A percentile compares a stretch with the other conserved stretches of the same genome.
Conservation (phyloP, 495 filamentous ascomycete species). For the Elaphomyces granulatus region DNA sequence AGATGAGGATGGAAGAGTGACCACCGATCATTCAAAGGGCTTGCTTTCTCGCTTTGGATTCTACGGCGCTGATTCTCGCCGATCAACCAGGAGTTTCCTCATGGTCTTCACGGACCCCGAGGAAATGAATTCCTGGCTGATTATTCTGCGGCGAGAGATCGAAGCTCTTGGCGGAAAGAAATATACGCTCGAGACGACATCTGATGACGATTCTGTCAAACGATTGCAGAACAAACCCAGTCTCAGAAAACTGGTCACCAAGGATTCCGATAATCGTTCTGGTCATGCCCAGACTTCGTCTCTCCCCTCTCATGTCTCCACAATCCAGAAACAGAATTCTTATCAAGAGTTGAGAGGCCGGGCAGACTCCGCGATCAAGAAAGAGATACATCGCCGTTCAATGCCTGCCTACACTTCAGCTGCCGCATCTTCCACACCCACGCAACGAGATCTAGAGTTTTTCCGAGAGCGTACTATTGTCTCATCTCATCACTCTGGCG, state of each 20-base stretch:
- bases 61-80: slow-evolving; percentile 41
- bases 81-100: slow-evolving; percentile 52
- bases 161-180: slow-evolving; percentile 55
- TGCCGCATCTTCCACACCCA: background rate
- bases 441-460: background rate
- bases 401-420: background rate
- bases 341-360: background rate
- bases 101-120: slow-evolving; percentile 69
- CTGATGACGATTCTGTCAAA: slow-evolving; percentile 14
- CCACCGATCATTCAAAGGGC: slow-evolving; percentile 40
- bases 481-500: background rate
- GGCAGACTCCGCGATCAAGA: background rate
- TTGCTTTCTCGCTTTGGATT: slow-evolving; percentile 60
- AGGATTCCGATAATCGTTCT: background rate
- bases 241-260: slow-evolving; percentile 24
- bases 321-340: background rate
- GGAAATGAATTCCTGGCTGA: slow-evolving; percentile 72
- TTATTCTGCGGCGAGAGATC: slow-evolving; percentile 50
- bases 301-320: background rate
- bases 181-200: slow-evolving; percentile 38
- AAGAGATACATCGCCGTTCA: background rate
- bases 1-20: slow-evolving; percentile 43
- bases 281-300: background rate
- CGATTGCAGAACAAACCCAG: slow-evolving; percentile 15
- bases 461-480: no score